phyloP scores from a whole-genome alignment of 345 rosid genomes.

The Aquilaria malaccensis region DNA sequence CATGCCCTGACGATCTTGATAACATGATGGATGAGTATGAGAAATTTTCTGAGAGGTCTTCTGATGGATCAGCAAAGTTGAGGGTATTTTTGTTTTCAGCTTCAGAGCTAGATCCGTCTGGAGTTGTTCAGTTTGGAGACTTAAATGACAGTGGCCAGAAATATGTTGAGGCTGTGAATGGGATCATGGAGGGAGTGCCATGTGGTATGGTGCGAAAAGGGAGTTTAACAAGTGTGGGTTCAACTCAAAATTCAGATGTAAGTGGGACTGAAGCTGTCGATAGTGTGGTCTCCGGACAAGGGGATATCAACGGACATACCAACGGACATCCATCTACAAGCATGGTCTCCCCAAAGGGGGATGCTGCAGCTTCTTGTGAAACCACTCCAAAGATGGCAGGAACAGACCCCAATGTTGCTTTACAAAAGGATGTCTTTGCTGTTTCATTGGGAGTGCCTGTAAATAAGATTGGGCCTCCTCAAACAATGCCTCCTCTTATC shows the following conservation, averaged over 20 bases:
- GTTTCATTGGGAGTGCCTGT: slow-evolving; percentile 30
- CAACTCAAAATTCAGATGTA: slow-evolving; percentile 61
- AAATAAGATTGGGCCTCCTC: slow-evolving; percentile 29
- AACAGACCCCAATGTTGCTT: slow-evolving; percentile 26
- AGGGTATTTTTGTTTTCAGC: slow-evolving; percentile 62
- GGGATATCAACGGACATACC: slow-evolving; percentile 18
- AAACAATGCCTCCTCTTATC: slow-evolving; percentile 24
- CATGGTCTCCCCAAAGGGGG: slow-evolving; percentile 29
- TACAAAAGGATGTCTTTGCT: slow-evolving; percentile 30
- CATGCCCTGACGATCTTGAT: slow-evolving; percentile 70
- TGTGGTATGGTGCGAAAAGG: slow-evolving; percentile 43
- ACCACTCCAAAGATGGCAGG: slow-evolving; percentile 20
- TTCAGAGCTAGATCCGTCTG: slow-evolving; percentile 40
- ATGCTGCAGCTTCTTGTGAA: slow-evolving; percentile 23
- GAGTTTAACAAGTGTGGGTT: slow-evolving; percentile 52
- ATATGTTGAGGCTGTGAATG: slow-evolving; percentile 72
- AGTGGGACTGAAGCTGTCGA: slow-evolving; percentile 48
- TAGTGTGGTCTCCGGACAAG: slow-evolving; percentile 27
- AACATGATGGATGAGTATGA: slow-evolving; percentile 85
- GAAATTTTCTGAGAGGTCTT: slow-evolving; percentile 50
- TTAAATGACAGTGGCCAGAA: slow-evolving; percentile 46
- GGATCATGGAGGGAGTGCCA: slow-evolving; percentile 29
- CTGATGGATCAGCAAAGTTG: slow-evolving; percentile 63
- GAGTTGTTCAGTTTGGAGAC: slow-evolving; percentile 44
- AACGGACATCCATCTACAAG: slow-evolving; percentile 24